These are phyloP conservation scores for Saururus chinensis DNA, from an alignment of 164 flowering plant species.

Conservation along the genomic window DNA sequence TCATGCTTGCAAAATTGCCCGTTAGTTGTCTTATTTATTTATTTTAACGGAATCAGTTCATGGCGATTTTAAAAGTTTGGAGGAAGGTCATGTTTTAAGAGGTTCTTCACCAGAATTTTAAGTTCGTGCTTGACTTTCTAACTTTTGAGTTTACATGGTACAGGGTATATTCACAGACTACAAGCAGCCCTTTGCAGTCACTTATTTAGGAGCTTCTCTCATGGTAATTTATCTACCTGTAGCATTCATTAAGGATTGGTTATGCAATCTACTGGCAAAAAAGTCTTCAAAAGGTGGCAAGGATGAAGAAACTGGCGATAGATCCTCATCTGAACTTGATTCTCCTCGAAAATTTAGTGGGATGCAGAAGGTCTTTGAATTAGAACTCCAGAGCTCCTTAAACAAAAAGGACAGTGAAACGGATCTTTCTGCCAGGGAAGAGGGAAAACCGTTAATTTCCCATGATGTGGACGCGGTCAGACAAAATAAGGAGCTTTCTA, in stretches of 20 bases:
- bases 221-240: constrained; percentile 91
- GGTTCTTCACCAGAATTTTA: too few species aligned
- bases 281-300: constrained; percentile 44
- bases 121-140: not conserved
- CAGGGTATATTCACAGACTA: constrained; percentile 79
- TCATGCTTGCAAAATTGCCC: too few species aligned
- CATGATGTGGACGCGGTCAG: constrained; percentile 27
- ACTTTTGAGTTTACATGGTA: constrained; percentile 4
- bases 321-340: constrained; percentile 26
- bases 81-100: too few species aligned
- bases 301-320: constrained; percentile 24
- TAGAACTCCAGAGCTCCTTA: constrained; percentile 49
- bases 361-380: constrained; percentile 38
- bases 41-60: too few species aligned
- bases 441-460: constrained; percentile 46
- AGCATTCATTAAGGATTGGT: constrained; percentile 80
- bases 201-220: constrained; percentile 95
- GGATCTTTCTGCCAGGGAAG: constrained; percentile 45
- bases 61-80: too few species aligned
- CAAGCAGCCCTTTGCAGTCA: constrained; percentile 93
- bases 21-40: too few species aligned
- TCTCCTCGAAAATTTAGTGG: constrained; percentile 43
- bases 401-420: constrained; percentile 60
- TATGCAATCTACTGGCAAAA: constrained; percentile 38
- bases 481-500: constrained; percentile 33